phyloP scores from a whole-genome alignment of 2,329 filamentous ascomycete species.

The Pseudocercospora fijiensis region DNA sequence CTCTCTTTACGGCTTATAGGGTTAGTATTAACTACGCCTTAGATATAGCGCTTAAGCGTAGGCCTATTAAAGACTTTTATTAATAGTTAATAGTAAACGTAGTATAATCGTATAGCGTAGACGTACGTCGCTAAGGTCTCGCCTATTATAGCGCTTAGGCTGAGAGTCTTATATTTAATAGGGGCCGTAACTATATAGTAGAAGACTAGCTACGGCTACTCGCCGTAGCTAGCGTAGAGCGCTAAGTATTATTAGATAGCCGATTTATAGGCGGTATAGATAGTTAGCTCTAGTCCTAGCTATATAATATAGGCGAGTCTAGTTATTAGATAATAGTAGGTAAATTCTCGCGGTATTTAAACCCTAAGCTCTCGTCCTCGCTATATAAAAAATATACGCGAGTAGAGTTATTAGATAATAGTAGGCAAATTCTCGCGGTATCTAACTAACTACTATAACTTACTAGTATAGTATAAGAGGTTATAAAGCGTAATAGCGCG shows the following conservation, averaged over 20 bases:
- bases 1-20: neutral
- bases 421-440: no score
- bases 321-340: no score
- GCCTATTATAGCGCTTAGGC: neutral
- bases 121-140: neutral
- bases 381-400: no score
- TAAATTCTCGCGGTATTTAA: no score
- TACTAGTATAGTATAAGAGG: no score
- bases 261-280: neutral
- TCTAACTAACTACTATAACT: no score
- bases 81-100: neutral
- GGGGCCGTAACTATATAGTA: neutral
- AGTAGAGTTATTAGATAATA: no score
- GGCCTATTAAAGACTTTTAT: neutral
- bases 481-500: no score
- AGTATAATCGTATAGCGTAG: neutral
- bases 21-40: neutral
- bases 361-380: no score
- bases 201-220: neutral
- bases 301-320: neutral
- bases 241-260: neutral
- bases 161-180: neutral
- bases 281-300: neutral
- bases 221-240: neutral
- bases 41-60: neutral